A percentile compares a stretch with the other conserved stretches of the same genome.
These are phyloP conservation scores for Gynandropsis gynandra DNA, from an alignment of 345 rosid genomes.

Conservation along the genomic window DNA sequence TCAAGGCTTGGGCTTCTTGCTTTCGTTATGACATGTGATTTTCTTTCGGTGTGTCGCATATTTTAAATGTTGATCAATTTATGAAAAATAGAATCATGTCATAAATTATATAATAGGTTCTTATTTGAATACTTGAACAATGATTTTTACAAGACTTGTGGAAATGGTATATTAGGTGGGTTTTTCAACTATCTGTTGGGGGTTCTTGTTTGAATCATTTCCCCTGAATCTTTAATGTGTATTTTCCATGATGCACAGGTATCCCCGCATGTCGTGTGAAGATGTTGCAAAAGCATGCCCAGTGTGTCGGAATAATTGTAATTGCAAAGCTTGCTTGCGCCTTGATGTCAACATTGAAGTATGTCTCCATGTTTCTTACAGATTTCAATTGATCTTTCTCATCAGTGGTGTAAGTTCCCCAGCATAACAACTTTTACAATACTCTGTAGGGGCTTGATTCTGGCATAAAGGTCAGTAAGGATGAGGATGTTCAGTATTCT, in stretches of 20 bases:
- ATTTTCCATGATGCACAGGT: conserved; percentile 32
- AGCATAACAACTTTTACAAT: conserved; percentile 5
- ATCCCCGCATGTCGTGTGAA: conserved; percentile 38
- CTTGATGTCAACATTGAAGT: conserved; percentile 29
- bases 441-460: conserved; percentile 20
- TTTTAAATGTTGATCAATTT: too few species aligned
- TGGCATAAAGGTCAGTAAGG: background rate
- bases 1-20: too few species aligned
- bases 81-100: too few species aligned
- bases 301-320: conserved; percentile 44
- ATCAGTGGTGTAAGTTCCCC: background rate
- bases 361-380: conserved; percentile 14
- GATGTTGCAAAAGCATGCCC: conserved; percentile 43
- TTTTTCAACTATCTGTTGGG: background rate
- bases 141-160: too few species aligned
- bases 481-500: conserved; percentile 28
- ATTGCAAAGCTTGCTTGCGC: conserved; percentile 64
- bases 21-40: too few species aligned
- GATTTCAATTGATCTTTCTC: background rate
- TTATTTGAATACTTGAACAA: too few species aligned
- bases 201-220: background rate
- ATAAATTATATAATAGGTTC: too few species aligned
- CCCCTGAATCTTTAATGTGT: background rate
- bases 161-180: too few species aligned
- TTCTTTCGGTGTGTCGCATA: too few species aligned